Evolutionary conservation across 768 basidiomycete species (phyloP), one percentile per base, ranked within the genome.

Genomic region (Suillus fuscotomentosus): DNA sequence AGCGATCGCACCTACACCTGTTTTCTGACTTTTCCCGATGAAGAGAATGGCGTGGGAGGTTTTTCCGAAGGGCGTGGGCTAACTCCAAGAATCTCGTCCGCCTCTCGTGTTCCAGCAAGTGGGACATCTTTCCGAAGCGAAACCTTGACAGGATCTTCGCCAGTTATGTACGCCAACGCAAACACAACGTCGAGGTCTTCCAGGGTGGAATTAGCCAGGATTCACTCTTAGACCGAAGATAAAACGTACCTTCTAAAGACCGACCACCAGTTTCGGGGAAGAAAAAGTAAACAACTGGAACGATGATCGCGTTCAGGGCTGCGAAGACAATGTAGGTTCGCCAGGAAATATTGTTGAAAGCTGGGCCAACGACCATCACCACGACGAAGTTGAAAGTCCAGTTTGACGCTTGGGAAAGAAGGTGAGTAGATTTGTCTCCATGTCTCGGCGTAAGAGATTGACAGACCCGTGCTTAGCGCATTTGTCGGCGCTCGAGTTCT

Each of bases 121-220:
- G 77, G 77, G 3, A 78, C 62, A 38, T 76, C 72, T 55, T 77
- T 75, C 38, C 77, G 70, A n/a, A 77, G 68, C 5, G 76, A 77
- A 0, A 77, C 75, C 34, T 62, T 60, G 15, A 78, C 77, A 9
- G 77, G 77, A 1, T 75, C 76, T 3, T 76, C 71, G 9, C 74
- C 73, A 53, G 75, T 76, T 39, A 68, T 72, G 67, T 78, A 70
- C 2, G 76, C 76, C 7, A 78, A 64, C 15, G 75, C 76, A 66
- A 78, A 77, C 3, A 78, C 66, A 43, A 78, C 74, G 61, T 78
- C 76, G 24, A 59, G 57, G 51, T 84, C 76, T 77, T 59, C 10
- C 41, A 31, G 17, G 6, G 20, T 31, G 8, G 6, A 59, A 59
- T 59, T 20, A 27, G 17, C 22, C 41, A 42, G 6, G 41, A 14